Evolutionary conservation across 2,329 filamentous ascomycete species (phyloP).

Genomic region (Ceratocystis cubensis): DNA sequence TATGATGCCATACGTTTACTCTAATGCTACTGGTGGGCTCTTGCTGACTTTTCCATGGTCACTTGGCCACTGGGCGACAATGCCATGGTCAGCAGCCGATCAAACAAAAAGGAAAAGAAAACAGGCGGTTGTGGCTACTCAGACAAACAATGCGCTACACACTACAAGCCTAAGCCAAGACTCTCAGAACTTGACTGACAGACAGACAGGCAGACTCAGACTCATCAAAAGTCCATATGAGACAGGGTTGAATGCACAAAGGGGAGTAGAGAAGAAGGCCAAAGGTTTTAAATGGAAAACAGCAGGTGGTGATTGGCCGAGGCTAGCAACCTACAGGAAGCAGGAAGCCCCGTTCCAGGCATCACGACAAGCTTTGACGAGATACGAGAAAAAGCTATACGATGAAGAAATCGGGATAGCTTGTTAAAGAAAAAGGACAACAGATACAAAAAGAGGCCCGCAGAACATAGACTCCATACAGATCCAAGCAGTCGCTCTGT

Average conservation of each 20-base stretch:
- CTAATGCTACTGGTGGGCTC: neutral
- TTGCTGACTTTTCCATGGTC: neutral
- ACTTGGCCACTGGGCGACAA: neutral
- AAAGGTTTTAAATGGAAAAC: no score
- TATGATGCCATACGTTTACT: neutral
- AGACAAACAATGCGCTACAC: slow-evolving; percentile 26
- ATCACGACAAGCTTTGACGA: neutral
- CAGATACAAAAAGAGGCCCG: slow-evolving; percentile 4
- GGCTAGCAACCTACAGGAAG: slow-evolving; percentile 22
- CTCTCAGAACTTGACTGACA: no score
- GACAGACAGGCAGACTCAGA: no score
- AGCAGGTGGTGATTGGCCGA: slow-evolving; percentile 32
- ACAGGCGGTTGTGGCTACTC: slow-evolving; percentile 35
- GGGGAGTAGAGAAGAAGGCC: neutral
- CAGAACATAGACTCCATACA: neutral
- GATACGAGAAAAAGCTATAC: slow-evolving; percentile 32
- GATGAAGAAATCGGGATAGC: slow-evolving; percentile 31
- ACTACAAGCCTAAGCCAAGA: no score
- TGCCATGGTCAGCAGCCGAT: slow-evolving; percentile 6
- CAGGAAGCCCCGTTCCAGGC: no score
- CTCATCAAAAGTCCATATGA: no score
- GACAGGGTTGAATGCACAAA: neutral
- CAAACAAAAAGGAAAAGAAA: slow-evolving; percentile 22
- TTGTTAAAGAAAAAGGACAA: neutral
- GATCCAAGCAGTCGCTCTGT: slow-evolving; percentile 2